Conservation (phyloP, 2,329 filamentous ascomycete genomes). For the Fusarium xyrophilum region DNA sequence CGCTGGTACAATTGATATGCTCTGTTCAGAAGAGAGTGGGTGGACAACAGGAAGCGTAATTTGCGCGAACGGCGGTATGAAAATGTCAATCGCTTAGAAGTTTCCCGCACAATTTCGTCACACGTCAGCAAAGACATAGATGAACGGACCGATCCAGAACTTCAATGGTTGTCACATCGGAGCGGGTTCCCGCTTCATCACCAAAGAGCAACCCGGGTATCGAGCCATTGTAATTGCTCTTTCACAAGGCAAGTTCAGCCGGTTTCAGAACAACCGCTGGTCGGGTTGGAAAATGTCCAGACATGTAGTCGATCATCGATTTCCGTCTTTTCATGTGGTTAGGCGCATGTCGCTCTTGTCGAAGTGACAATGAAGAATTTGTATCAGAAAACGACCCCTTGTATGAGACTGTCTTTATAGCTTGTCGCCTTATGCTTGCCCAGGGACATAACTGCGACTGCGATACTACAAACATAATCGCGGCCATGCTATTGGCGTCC, state of each 20-base stretch:
- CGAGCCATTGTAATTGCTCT: neutral
- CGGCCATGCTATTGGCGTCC: neutral
- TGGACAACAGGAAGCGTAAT: slow-evolving; percentile 76
- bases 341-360: neutral
- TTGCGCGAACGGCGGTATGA: slow-evolving; percentile 69
- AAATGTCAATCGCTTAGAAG: slow-evolving; percentile 47
- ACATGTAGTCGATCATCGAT: neutral
- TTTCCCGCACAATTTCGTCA: neutral
- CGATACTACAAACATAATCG: neutral
- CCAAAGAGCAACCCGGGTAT: neutral
- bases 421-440: neutral
- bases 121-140: neutral
- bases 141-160: neutral
- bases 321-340: neutral
- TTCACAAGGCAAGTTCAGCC: neutral
- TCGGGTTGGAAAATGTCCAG: neutral
- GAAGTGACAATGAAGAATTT: neutral
- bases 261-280: too few species aligned
- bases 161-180: slow-evolving; percentile 10
- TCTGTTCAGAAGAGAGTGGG: slow-evolving; percentile 69
- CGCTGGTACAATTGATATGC: slow-evolving; percentile 74
- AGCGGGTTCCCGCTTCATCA: slow-evolving; percentile 13
- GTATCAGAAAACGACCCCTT: neutral
- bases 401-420: neutral
- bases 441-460: neutral